Percentiles rank a stretch among this genome's conserved stretches.
These are phyloP conservation scores for Penicillium bialowiezense DNA, from an alignment of 495 filamentous ascomycete species.

Conservation along the genomic window DNA sequence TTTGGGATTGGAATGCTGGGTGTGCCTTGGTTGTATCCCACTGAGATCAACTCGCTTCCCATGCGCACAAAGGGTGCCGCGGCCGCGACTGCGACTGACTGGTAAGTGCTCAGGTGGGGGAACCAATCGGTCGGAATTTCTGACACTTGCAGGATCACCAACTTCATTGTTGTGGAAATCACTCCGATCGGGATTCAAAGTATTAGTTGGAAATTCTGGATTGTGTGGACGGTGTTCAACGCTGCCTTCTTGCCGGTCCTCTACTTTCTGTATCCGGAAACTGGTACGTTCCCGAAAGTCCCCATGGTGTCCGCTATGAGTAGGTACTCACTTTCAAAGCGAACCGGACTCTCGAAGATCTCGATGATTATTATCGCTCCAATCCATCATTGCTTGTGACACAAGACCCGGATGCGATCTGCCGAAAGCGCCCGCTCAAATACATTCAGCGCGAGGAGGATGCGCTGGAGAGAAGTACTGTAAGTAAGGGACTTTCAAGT, in stretches of 20 bases:
- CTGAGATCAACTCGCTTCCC: constrained; percentile 58
- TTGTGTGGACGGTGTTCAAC: constrained; percentile 60
- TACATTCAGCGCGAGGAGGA: background rate
- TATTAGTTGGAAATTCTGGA: constrained; percentile 58
- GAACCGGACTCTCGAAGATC: constrained; percentile 44
- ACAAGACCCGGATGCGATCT: constrained; percentile 1
- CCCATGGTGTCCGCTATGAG: no score
- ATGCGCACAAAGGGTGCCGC: constrained; percentile 59
- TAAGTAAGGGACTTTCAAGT: background rate
- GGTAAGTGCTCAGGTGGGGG: constrained; percentile 26
- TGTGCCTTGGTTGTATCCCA: constrained; percentile 61
- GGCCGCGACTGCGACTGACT: constrained; percentile 57
- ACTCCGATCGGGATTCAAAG: constrained; percentile 57
- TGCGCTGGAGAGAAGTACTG: background rate
- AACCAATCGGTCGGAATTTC: background rate
- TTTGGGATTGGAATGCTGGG: constrained; percentile 57
- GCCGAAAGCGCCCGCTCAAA: background rate
- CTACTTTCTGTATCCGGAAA: constrained; percentile 64
- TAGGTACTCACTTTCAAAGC: constrained; percentile 22
- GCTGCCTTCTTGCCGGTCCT: constrained; percentile 56
- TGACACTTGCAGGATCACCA: constrained; percentile 40
- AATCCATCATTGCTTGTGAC: constrained; percentile 34
- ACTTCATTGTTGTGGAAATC: constrained; percentile 60
- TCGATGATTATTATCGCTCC: constrained; percentile 44
- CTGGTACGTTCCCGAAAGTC: constrained; percentile 29